Conservation (phyloP, 1,139 yeast genomes). For the Geotrichum bryndzae region DNA sequence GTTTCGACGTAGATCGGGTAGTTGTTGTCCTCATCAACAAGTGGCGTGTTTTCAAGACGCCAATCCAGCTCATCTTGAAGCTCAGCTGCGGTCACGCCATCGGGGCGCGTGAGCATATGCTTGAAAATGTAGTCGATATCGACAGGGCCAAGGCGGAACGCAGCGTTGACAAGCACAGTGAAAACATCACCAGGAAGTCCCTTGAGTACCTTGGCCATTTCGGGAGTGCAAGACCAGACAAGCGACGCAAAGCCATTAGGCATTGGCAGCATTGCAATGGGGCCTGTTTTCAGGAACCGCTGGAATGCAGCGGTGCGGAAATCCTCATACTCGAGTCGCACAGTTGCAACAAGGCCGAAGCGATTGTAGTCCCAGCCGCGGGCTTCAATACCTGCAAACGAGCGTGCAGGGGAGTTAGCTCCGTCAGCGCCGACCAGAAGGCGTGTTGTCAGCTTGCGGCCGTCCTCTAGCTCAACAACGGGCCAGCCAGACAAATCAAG, state of each 20-base stretch:
- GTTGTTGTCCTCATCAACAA: conserved; percentile 43
- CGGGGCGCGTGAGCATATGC: conserved; percentile 34
- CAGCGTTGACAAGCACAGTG: conserved; percentile 74
- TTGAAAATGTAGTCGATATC: conserved; percentile 72
- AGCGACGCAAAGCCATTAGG: conserved; percentile 81
- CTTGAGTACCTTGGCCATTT: conserved; percentile 57
- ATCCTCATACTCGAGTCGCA: conserved; percentile 67
- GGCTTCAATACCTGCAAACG: conserved; percentile 71
- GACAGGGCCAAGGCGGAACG: conserved; percentile 65
- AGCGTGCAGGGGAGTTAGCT: conserved; percentile 85
- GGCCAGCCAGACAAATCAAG: conserved; percentile 62
- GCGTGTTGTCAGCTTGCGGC: conserved; percentile 59
- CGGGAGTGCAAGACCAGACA: conserved; percentile 89
- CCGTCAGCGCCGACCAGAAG: conserved; percentile 94
- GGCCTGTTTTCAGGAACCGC: conserved; percentile 86
- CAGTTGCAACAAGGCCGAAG: conserved; percentile 86
- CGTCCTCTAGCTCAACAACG: conserved; percentile 59
- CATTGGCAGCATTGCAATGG: conserved; percentile 83
- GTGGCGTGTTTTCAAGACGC: conserved; percentile 48
- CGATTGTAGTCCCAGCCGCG: conserved; percentile 90
- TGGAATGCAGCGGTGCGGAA: conserved; percentile 82
- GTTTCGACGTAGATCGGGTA: conserved; percentile 62
- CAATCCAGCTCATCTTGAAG: conserved; percentile 65
- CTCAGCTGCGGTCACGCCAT: conserved; percentile 41
- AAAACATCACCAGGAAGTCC: conserved; percentile 58